Conservation (phyloP, 306 rosid genomes). For the Vigna hirtella region DNA sequence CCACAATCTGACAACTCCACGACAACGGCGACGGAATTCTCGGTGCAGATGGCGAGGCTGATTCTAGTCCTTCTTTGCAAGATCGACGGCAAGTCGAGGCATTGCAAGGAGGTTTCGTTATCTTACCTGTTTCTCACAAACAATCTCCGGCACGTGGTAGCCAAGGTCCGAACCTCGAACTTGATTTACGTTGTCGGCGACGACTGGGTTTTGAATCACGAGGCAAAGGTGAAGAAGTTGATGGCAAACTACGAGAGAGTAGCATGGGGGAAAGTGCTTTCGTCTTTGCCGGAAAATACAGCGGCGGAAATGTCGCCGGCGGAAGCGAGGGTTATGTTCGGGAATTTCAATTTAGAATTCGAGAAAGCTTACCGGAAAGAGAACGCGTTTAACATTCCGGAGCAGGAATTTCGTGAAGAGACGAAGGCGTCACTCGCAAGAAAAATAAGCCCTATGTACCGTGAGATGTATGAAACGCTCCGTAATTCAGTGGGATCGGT, state of each 20-base stretch:
- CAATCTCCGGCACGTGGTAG: conserved; percentile 25
- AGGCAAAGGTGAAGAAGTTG: not conserved
- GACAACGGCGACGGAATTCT: not conserved
- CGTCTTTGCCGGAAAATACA: not conserved
- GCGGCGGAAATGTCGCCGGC: not conserved
- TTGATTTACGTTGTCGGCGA: conserved; percentile 20
- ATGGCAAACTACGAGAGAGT: conserved; percentile 7
- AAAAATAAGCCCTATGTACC: not conserved
- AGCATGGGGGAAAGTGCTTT: conserved; percentile 9
- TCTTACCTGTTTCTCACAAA: conserved; percentile 14
- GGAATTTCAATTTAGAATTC: conserved; percentile 8
- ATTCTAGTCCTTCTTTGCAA: conserved; percentile 15
- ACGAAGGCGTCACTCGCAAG: not conserved
- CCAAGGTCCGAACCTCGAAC: conserved; percentile 23
- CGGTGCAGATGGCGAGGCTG: not conserved
- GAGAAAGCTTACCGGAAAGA: conserved; percentile 12
- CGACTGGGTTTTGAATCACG: conserved; percentile 13
- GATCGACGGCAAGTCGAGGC: conserved; percentile 5
- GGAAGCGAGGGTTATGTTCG: not conserved
- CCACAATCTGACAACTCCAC: not conserved
- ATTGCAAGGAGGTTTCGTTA: not conserved
- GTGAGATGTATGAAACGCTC: conserved; percentile 1
- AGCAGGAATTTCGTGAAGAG: conserved; percentile 6
- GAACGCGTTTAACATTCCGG: not conserved
- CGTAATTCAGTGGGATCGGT: not conserved